These are phyloP conservation scores for Lophiotrema nucula DNA, from an alignment of 495 filamentous ascomycete genomes.

Conservation along the genomic window DNA sequence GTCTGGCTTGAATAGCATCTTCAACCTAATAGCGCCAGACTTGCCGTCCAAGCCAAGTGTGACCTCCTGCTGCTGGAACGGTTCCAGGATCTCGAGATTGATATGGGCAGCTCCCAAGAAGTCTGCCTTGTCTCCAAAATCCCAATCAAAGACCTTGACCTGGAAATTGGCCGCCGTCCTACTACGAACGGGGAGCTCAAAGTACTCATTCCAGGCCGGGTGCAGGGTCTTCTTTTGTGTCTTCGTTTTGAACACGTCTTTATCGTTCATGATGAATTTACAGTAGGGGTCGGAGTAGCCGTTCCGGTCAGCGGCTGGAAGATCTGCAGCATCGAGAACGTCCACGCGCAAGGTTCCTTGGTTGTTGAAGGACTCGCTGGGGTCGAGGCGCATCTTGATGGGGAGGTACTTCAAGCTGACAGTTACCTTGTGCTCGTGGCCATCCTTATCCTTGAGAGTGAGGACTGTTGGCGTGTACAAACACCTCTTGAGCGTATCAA, in stretches of 20 bases:
- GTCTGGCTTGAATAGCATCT: slow-evolving; percentile 88
- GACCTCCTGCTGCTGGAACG: slow-evolving; percentile 72
- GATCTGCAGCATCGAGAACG: slow-evolving; percentile 79
- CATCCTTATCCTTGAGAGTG: slow-evolving; percentile 69
- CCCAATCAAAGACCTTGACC: slow-evolving; percentile 88
- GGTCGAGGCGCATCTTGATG: slow-evolving; percentile 88
- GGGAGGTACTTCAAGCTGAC: slow-evolving; percentile 94
- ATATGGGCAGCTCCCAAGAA: slow-evolving; percentile 76
- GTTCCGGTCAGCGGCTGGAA: slow-evolving; percentile 91
- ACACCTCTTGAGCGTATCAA: slow-evolving; percentile 81
- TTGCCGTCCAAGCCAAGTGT: slow-evolving; percentile 82
- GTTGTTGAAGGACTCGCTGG: slow-evolving; percentile 96
- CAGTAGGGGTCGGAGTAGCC: slow-evolving; percentile 96
- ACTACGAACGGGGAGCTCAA: slow-evolving; percentile 78
- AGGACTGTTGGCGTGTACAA: slow-evolving; percentile 87
- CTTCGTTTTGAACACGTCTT: slow-evolving; percentile 88
- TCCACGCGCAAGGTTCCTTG: slow-evolving; percentile 91
- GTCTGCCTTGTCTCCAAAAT: slow-evolving; percentile 89
- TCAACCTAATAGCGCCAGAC: slow-evolving; percentile 76
- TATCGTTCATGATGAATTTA: slow-evolving; percentile 85
- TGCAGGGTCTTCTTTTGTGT: slow-evolving; percentile 94
- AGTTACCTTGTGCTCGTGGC: slow-evolving; percentile 74
- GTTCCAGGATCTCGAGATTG: slow-evolving; percentile 77
- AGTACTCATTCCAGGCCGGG: slow-evolving; percentile 93
- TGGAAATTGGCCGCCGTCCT: slow-evolving; percentile 82